Percentiles rank a stretch among this genome's conserved stretches.
phyloP scores from a whole-genome alignment of 2,329 filamentous ascomycete genomes.

The Cadophora malorum region DNA sequence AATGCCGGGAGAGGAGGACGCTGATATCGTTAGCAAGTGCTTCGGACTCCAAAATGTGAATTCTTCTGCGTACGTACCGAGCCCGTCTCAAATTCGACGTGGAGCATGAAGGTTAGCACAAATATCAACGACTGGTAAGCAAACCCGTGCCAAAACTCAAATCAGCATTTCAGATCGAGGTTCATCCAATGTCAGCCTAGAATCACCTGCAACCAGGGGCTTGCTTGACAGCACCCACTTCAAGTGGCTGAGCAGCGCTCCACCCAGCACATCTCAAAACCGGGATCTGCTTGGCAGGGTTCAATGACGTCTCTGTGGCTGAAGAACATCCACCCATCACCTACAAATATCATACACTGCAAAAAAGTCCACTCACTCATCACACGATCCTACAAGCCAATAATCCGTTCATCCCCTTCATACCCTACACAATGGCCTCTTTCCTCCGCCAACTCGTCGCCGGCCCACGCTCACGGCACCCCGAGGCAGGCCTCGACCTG shows the following conservation, averaged over 20 bases:
- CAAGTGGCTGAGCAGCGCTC: conserved; percentile 6
- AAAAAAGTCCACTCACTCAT: not conserved
- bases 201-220: not conserved
- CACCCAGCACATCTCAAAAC: not conserved
- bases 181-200: not conserved
- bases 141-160: conserved; percentile 1
- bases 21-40: not conserved
- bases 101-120: too few relatives aligned
- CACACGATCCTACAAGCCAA: not conserved
- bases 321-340: not conserved
- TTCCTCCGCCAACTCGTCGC: conserved; percentile 91
- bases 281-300: conserved; percentile 6
- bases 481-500: conserved; percentile 88
- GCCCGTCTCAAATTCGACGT: too few relatives aligned
- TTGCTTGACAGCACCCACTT: not conserved
- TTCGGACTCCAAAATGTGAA: too few relatives aligned
- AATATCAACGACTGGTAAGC: too few relatives aligned
- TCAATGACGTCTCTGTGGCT: conserved; percentile 20
- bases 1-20: not conserved
- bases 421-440: conserved; percentile 63
- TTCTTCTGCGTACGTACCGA: too few relatives aligned
- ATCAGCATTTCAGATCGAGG: not conserved
- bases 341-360: too few relatives aligned
- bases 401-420: not conserved
- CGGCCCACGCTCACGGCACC: conserved; percentile 80